Base-by-base conservation (phyloP, 75 land plant genomes). In the Ceratopteris richardii region DNA sequence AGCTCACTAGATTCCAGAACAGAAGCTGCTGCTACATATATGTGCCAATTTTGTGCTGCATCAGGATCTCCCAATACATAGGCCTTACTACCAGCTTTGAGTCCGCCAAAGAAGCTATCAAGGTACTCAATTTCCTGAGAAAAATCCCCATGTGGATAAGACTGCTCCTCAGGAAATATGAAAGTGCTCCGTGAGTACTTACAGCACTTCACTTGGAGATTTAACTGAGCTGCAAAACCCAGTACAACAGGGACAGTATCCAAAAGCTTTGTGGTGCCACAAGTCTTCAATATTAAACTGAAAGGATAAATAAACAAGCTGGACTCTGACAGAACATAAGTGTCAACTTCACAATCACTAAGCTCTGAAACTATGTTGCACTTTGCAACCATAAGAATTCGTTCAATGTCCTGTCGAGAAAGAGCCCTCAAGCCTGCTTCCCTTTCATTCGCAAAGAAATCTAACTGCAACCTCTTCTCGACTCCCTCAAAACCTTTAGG, bases 251-350 rank as follows among this genome's bases (percentile, higher is more conserved):
- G 75, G 50, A 82, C 66, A 21, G 87, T 43, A 10, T 60, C 31
- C 29, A 85, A 76, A 24, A 85, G 76, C 64, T 76, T 77, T 1
- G 88, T 85, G 14, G 88, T 85, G 25, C 88, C 86, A 47, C 88
- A 85, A 9, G 88, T 85, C 51, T 85, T 85, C 56, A 85, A 47
- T 54, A 85, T 66, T 29, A 82, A 65, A 44, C 71, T 78, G 36
- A 33, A 48, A 0, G 86, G 86, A 44, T 68, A 82, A 9, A 84
- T 60, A 31, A 84, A 84, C 30, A 84, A 68, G 70, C 88, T 84
- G 0, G 88, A 84, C 61, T 84, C 88, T 10, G 88, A 82, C 25
- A 84, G 73, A n/a, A 84, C 88, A 33, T 84, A 84, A 0, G 88
- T 82, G 53, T 85, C 88, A 16, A 82, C 30, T 0, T 72, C 72